Evolutionary conservation across 495 filamentous ascomycete genomes (phyloP).

Genomic region (Amniculicola lignicola): DNA sequence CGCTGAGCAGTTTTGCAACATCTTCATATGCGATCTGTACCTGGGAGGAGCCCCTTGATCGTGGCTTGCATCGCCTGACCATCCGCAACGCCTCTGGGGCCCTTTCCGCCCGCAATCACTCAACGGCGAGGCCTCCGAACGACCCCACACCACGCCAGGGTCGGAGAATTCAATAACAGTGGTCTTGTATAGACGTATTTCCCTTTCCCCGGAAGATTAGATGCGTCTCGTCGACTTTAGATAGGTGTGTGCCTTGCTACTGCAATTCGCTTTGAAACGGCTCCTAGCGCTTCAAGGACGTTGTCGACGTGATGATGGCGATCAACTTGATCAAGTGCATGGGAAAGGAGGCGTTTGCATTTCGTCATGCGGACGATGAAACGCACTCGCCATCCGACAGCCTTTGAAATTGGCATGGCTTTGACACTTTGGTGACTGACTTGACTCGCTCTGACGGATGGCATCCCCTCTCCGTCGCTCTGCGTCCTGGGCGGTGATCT

Average conservation of each 20-base stretch:
- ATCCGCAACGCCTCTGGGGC: slow-evolving; percentile 13
- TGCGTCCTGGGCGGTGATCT: too few relatives aligned
- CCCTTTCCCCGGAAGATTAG: slow-evolving; percentile 30
- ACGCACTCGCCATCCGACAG: not conserved
- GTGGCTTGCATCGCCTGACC: slow-evolving; percentile 33
- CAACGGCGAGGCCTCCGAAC: slow-evolving; percentile 20
- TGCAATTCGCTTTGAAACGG: slow-evolving; percentile 7
- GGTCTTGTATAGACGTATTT: slow-evolving; percentile 15
- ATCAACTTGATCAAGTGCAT: slow-evolving; percentile 8
- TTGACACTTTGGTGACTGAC: slow-evolving; percentile 30
- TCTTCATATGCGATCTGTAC: slow-evolving; percentile 16
- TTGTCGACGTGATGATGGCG: not conserved
- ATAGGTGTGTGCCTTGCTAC: slow-evolving; percentile 10
- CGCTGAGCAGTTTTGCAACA: not conserved
- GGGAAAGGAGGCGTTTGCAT: slow-evolving; percentile 4
- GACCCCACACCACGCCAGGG: slow-evolving; percentile 10
- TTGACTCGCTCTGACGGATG: not conserved
- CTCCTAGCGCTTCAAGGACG: not conserved
- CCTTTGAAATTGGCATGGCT: not conserved
- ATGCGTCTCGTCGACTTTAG: not conserved
- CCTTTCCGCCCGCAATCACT: slow-evolving; percentile 3
- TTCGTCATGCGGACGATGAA: slow-evolving; percentile 18
- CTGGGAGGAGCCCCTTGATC: slow-evolving; percentile 17
- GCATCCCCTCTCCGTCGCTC: too few relatives aligned
- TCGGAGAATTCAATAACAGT: slow-evolving; percentile 19